Evolutionary conservation across 2,329 filamentous ascomycete genomes (phyloP), one percentile per base, ranked within the genome.

Genomic region (Aaosphaeria pasadenensis): DNA sequence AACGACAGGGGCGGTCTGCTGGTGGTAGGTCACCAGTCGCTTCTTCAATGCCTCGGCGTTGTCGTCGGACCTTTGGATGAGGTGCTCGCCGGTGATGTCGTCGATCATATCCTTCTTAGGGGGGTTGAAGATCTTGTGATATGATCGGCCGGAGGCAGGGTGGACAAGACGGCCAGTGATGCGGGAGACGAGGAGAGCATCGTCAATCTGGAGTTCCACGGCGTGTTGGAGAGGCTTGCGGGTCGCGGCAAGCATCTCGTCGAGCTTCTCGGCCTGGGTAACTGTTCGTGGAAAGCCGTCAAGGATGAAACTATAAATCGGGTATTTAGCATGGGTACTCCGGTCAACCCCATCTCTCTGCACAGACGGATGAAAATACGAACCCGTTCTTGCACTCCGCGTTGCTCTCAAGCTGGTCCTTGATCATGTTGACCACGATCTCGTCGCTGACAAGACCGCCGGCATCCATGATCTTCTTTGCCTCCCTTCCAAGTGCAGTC

Each of bases 401-500:
- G 80, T 99, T 99, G 76, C 82, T 87, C 67, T 95, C 88, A 44
- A 99, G 83, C 81, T 99, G 92, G 72, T 87, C 88, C 84, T 94
- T 92, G 80, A 99, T 99, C 94, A 99, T 99, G 75, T 92, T 91
- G 74, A 99, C 89, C 83, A 99, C 92, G 71, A 99, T 99, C 71
- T 97, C 92, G 74, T 99, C 94, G 74, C 91, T 95, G 72, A 99
- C 94, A 50, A 99, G 85, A 61, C 92, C 92, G 64, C 94, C 94
- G 72, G 92, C 88, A 71, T 99, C 94, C 94, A 99, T 99, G 74
- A 99, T 99, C 85, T 97, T 97, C 86, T 99, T 99, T 59, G 94
- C 94, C 79, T 96, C 91, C 70, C 88, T 84, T 62, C 94, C 94
- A 57, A 99, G 85, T 51, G 88, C 76, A 49, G 94, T 99, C 85